A percentile compares a stretch with the other conserved stretches of the same genome.
These are phyloP conservation scores for Prunus davidiana DNA, from an alignment of 306 rosid species.

Conservation along the genomic window DNA sequence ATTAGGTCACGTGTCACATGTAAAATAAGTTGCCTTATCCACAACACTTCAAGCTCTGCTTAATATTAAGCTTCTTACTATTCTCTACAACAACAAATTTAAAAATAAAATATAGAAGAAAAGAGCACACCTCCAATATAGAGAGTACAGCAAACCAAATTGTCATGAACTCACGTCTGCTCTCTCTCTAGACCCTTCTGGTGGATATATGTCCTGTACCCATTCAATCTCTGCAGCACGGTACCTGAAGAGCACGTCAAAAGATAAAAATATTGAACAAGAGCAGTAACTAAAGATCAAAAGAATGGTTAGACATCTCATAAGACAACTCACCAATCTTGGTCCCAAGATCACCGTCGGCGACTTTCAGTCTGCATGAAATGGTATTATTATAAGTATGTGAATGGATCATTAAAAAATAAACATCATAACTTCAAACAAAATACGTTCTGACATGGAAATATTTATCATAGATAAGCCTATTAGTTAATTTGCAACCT, in stretches of 20 bases:
- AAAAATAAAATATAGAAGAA: not conserved
- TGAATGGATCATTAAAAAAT: not conserved
- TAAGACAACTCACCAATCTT: constrained; percentile 75
- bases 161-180: constrained; percentile 46
- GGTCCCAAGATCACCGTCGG: constrained; percentile 81
- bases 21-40: not conserved
- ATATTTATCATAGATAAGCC: not conserved
- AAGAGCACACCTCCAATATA: too few relatives aligned
- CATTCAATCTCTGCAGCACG: constrained; percentile 95
- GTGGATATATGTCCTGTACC: constrained; percentile 62
- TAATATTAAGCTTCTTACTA: not conserved
- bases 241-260: constrained; percentile 54
- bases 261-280: constrained; percentile 19
- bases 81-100: too few relatives aligned
- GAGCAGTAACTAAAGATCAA: not conserved
- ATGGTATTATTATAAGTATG: not conserved
- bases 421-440: not conserved
- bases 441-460: not conserved
- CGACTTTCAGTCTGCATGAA: constrained; percentile 83
- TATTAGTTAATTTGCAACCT: not conserved
- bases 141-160: constrained; percentile 15
- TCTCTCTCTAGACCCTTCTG: constrained; percentile 78
- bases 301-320: constrained; percentile 17
- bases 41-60: not conserved
- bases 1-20: not conserved